Base-by-base conservation (phyloP, 768 basidiomycete species). In the Leucosporidium creatinivorum region DNA sequence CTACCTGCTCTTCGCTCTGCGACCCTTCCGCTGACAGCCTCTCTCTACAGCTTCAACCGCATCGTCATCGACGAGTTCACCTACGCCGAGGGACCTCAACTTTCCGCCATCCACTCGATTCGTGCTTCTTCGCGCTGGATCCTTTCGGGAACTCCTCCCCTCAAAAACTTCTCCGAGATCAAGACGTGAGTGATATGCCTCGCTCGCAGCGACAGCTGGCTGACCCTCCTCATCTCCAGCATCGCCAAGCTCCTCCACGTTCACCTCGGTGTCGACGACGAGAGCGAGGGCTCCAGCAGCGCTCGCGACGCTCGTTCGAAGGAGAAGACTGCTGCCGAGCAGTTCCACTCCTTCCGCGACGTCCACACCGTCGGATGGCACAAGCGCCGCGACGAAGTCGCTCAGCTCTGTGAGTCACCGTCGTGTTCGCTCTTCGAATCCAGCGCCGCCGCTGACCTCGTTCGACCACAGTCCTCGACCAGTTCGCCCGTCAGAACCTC, bases 341-440 rank as follows among this genome's bases (percentile, higher is more conserved):
- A 86, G 70, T 97, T 97, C 83, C 92, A 96, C 77, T 93, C 93
- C 2, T 97, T 92, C 86, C 87, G 93, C 30, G 93, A 97, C 75
- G 89, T 92, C 17, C 91, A 90, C 74, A 92, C 87, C 51, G 77
- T 88, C 49, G 89, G 92, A 73, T 97, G 93, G 93, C 93, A 96
- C 75, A 86, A 86, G 1, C 88, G 91, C 74, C 87, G 93, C 23
- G 86, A 92, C 76, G 80, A 84, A 62, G 78, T 92, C 18, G 93
- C 90, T 4, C 93, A 96, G 76, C 77, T 79, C 30, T 93, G 69
- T 70, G 2, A 13, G 66, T 61, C 13, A 1, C 13, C 44, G 1
- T 39, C 2, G 56, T 61, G 39, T 39, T 28, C 52, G 58, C 17
- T 19, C 1, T 58, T 68, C 23, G 47, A 21, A 23, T 8, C 17